Evolutionary conservation across 2,329 filamentous ascomycete genomes (phyloP), one percentile per base, ranked within the genome.

Genomic region (Triangularia setosa): DNA sequence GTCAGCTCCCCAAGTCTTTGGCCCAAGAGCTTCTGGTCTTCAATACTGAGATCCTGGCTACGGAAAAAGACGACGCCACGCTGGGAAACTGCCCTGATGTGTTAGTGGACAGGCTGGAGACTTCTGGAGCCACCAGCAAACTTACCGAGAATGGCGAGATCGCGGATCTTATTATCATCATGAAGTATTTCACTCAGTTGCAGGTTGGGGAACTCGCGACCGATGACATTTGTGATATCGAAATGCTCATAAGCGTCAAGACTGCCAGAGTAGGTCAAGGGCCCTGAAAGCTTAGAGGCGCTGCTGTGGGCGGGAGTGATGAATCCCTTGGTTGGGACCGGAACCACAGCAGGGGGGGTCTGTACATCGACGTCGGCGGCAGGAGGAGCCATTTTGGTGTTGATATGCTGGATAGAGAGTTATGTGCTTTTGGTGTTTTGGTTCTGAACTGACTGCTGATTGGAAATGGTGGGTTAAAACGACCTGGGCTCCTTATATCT

Each of bases 21-120:
- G 55, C 79, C 78, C 14, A 85, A 78, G 18, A 79, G 73, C 73
- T 86, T 86, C 67, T 85, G 83, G 14, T 81, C 75, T 4, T 81
- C 76, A 53, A 83, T 77, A 58, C 76, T 78, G 12, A 85, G 74
- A 68, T 81, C 75, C 66, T 85, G 82, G 54, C 79, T 78, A 55
- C 82, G 80, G 74, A 84, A 83, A 73, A 84, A 84, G 18, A 84
- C 79, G 0, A 85, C 81, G 1, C 82, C 81, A 6, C 81, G 77
- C 65, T 82, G 78, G 1, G 81, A 84, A 58, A 84, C 82, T 82
- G 25, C 18, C 30, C 33, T n/a, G 33, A 48, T 63, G 44, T 58
- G 61, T 28, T 27, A 30, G 52, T 2, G 3, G 24, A 9, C 25
- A 11, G n/a, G 7, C 23, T 25, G 6, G 21, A 53, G 11, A 25